Percentiles rank a stretch among this genome's conserved stretches.
Evolutionary conservation across 805 yeast species (phyloP).

Genomic region (Komagataella kurtzmanii): DNA sequence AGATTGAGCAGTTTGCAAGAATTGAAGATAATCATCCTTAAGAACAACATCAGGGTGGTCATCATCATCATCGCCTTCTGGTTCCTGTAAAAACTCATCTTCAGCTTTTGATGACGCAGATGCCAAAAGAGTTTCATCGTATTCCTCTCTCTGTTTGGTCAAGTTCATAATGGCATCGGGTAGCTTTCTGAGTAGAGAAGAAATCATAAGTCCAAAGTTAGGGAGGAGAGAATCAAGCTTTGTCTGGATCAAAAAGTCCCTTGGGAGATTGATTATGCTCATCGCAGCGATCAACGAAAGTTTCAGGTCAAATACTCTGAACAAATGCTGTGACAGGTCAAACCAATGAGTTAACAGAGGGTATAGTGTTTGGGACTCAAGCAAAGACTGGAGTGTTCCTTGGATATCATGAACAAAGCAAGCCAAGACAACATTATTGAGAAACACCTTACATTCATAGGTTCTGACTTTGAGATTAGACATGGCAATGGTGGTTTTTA

Average conservation of each 20-base stretch:
- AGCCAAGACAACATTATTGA: constrained; percentile 51
- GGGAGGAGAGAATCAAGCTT: constrained; percentile 23
- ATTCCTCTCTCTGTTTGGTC: constrained; percentile 50
- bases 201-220: constrained; percentile 37
- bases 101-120: constrained; percentile 10
- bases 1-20: constrained; percentile 29
- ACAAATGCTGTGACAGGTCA: constrained; percentile 34
- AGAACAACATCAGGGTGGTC: constrained; percentile 17
- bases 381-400: constrained; percentile 35
- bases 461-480: constrained; percentile 14
- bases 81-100: constrained; percentile 14
- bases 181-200: constrained; percentile 38
- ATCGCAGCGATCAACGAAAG: constrained; percentile 58
- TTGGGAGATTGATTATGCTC: constrained; percentile 23
- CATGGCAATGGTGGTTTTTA: constrained; percentile 27
- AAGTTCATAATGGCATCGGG: constrained; percentile 62
- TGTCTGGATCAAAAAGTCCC: constrained; percentile 7
- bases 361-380: constrained; percentile 27
- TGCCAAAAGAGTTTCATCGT: constrained; percentile 16
- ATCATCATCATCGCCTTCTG: constrained; percentile 11
- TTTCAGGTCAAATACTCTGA: constrained; percentile 73
- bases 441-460: constrained; percentile 26
- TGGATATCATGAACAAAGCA: constrained; percentile 49
- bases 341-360: constrained; percentile 59
- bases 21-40: constrained; percentile 32